A percentile compares a stretch with the other conserved stretches of the same genome.
These are phyloP conservation scores for Geotrichum aggregatum DNA, from an alignment of 1,139 yeast species.

Conservation along the genomic window DNA sequence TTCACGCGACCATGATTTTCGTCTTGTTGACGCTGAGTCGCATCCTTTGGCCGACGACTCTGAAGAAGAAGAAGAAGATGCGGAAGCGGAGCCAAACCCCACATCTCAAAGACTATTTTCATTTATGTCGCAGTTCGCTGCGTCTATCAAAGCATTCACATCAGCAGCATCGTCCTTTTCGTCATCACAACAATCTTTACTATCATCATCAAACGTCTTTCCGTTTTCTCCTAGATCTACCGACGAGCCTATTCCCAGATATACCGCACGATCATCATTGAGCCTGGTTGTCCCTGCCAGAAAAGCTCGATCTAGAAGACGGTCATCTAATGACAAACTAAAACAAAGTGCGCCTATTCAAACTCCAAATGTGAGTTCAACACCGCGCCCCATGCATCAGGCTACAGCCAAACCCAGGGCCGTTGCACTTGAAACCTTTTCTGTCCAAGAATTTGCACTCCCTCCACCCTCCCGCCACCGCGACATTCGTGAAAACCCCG, in stretches of 20 bases:
- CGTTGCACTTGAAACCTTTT: constrained; percentile 16
- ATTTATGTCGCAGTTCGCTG: constrained; percentile 30
- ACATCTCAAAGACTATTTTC: constrained; percentile 10
- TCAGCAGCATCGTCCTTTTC: constrained; percentile 31
- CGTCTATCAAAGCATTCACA: constrained; percentile 32
- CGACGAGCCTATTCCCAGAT: constrained; percentile 32
- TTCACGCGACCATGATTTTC: no score
- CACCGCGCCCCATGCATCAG: neutral
- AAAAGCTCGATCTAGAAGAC: neutral
- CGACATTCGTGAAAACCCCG: constrained; percentile 34
- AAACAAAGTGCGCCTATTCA: no score
- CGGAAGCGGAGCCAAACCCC: no score
- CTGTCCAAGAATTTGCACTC: constrained; percentile 16
- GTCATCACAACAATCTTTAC: constrained; percentile 27
- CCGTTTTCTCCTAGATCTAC: constrained; percentile 34
- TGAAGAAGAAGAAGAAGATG: no score
- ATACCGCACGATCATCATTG: neutral
- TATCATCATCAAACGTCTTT: constrained; percentile 26
- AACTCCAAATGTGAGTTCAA: no score
- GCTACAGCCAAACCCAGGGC: constrained; percentile 1
- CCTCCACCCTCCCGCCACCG: constrained; percentile 7
- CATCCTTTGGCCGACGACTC: no score
- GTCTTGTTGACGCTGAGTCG: no score
- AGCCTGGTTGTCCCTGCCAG: neutral
- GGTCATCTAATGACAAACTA: no score